These are phyloP conservation scores for Aspergillus clavatus DNA, from an alignment of 2,329 filamentous ascomycete species.

Conservation along the genomic window DNA sequence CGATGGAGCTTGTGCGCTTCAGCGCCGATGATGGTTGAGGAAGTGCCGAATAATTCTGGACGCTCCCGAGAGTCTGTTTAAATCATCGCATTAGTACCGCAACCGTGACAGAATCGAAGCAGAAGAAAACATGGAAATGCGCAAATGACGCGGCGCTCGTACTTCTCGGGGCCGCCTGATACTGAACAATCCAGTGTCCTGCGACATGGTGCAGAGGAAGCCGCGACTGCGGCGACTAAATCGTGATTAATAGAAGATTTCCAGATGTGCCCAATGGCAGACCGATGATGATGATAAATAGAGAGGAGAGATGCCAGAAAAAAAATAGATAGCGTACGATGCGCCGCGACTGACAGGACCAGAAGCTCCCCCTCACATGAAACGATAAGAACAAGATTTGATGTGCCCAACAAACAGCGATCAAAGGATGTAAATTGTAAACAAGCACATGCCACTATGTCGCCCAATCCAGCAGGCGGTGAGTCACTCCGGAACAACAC, in stretches of 20 bases:
- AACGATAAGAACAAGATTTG: constrained; percentile 1
- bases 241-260: neutral
- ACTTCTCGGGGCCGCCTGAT: constrained; percentile 90
- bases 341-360: neutral
- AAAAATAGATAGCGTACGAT: neutral
- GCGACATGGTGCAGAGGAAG: constrained; percentile 62
- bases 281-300: neutral
- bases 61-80: constrained; percentile 68
- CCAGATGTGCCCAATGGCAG: neutral
- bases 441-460: constrained; percentile 28
- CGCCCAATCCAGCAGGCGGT: constrained; percentile 28
- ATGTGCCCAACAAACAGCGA: constrained; percentile 4
- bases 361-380: neutral
- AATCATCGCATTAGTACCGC: constrained; percentile 16
- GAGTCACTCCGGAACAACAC: constrained; percentile 15
- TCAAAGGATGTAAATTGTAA: constrained; percentile 28
- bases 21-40: constrained; percentile 89
- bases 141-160: constrained; percentile 31
- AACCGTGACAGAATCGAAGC: neutral
- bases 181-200: constrained; percentile 83
- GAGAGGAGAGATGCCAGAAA: neutral
- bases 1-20: constrained; percentile 82
- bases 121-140: neutral
- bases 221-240: constrained; percentile 24
- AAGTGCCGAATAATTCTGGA: constrained; percentile 77